phyloP scores from a whole-genome alignment of 805 yeast genomes.

The Yarrowia yakushimensis region DNA sequence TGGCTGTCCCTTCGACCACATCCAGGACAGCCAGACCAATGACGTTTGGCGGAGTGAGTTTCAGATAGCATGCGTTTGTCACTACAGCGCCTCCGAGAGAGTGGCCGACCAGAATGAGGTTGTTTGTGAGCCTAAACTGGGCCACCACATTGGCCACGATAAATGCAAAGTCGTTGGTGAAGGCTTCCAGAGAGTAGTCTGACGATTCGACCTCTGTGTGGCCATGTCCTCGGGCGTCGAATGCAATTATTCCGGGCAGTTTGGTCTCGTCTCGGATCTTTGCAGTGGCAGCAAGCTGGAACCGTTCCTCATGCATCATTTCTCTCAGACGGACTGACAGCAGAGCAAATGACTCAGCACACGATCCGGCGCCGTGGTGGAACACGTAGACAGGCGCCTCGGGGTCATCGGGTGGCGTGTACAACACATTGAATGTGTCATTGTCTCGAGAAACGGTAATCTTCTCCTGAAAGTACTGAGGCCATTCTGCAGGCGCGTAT shows the following conservation, averaged over 20 bases:
- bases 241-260: slow-evolving; percentile 61
- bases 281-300: slow-evolving; percentile 4
- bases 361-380: slow-evolving; percentile 96
- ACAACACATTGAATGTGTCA: slow-evolving; percentile 52
- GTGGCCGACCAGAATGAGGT: slow-evolving; percentile 73
- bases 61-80: slow-evolving; percentile 46
- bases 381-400: slow-evolving; percentile 60
- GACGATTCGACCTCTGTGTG: slow-evolving; percentile 40
- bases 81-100: slow-evolving; percentile 89
- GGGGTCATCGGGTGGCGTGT: slow-evolving; percentile 46
- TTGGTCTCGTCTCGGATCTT: slow-evolving; percentile 31
- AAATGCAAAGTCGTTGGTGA: slow-evolving; percentile 56
- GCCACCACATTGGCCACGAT: slow-evolving; percentile 42
- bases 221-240: slow-evolving; percentile 89
- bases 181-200: slow-evolving; percentile 47
- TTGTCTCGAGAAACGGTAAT: not conserved
- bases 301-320: slow-evolving; percentile 30
- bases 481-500: slow-evolving; percentile 22
- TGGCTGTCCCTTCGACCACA: slow-evolving; percentile 91
- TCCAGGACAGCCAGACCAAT: slow-evolving; percentile 76
- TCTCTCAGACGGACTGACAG: slow-evolving; percentile 42
- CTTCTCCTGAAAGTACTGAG: slow-evolving; percentile 7
- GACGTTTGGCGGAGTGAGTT: slow-evolving; percentile 25
- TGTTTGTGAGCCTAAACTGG: slow-evolving; percentile 27
- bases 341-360: slow-evolving; percentile 70